Base-by-base conservation (phyloP, 169 alveolate genomes). In the Plasmodium sp. region DNA sequence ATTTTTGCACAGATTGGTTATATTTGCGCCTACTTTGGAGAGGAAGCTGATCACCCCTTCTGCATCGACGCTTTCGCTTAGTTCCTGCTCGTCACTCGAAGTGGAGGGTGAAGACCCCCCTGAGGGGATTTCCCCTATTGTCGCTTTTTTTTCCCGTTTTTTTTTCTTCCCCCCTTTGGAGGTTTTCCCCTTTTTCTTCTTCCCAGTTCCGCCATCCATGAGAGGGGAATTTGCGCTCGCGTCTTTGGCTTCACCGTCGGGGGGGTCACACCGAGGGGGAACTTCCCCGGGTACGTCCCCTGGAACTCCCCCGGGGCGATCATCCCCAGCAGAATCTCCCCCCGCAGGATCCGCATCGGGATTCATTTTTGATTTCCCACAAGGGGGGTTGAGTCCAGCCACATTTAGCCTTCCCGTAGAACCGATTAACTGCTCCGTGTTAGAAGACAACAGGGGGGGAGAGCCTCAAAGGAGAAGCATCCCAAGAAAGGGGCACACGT, bases 141-240 rank as follows among this genome's bases (percentile, higher is more conserved):
- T 18, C 16, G 77, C 14, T 67, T 67, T 22, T 22, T 67, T 18
- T 18, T 67, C n/a, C 5, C 43, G 34, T 39, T 10, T 67, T 81
- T 81, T 81, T 81, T 81, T 81, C 45, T 75, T 75, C 34, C 45
- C 45, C 33, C 27, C 83, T 36, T 81, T 33, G 77, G 31, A 67
- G 39, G n/a, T 48, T 81, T 81, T 81, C 18, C 75, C 39, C 31
- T 36, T 18, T 67, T 18, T 27, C 51, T n/a, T 81, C n/a, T 48
- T 27, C 18, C 16, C 74, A 41, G 18, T 81, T 41, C 2, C 43
- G 5, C n/a, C 33, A 7, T 81, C 72, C 41, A 10, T 2, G 58
- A 10, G 12, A 22, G 43, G 9, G 7, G 39, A 6, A 4, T 22
- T 67, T 27, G 7, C 43, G 18, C 39, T 0, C 18, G 2, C 39